Percentiles rank a stretch among this genome's conserved stretches.
These are phyloP conservation scores for Metschnikowia sp. DNA, from an alignment of 805 yeast species.

Conservation along the genomic window DNA sequence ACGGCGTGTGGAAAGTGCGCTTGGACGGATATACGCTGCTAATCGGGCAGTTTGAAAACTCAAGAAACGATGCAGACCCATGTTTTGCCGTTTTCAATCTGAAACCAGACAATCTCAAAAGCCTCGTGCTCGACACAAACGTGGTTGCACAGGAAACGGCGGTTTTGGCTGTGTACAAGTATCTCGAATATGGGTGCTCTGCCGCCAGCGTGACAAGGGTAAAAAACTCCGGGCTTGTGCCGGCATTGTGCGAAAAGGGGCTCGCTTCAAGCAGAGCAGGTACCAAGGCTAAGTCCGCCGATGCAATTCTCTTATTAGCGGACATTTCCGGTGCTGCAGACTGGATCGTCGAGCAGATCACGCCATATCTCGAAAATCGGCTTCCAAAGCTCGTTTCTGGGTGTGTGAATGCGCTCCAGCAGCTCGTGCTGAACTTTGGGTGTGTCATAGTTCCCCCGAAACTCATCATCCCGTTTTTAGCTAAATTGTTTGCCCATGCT, in stretches of 20 bases:
- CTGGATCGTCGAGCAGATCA: slow-evolving; percentile 60
- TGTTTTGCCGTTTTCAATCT: slow-evolving; percentile 49
- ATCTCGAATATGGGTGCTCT: slow-evolving; percentile 55
- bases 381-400: slow-evolving; percentile 80
- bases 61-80: slow-evolving; percentile 54
- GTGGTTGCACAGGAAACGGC: slow-evolving; percentile 92
- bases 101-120: slow-evolving; percentile 54
- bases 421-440: slow-evolving; percentile 60
- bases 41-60: slow-evolving; percentile 46
- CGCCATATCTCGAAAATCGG: slow-evolving; percentile 59
- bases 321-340: slow-evolving; percentile 63
- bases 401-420: slow-evolving; percentile 51
- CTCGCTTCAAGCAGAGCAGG: slow-evolving; percentile 69
- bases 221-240: slow-evolving; percentile 37
- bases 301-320: slow-evolving; percentile 57
- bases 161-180: slow-evolving; percentile 50
- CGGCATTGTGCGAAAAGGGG: slow-evolving; percentile 75
- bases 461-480: slow-evolving; percentile 52
- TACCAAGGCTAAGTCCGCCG: slow-evolving; percentile 64
- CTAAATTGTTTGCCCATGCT: slow-evolving; percentile 76
- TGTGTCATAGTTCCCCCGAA: slow-evolving; percentile 58
- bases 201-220: slow-evolving; percentile 37
- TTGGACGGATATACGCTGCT: slow-evolving; percentile 73
- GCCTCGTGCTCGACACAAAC: slow-evolving; percentile 70
- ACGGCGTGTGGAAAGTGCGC: slow-evolving; percentile 76